A percentile compares a stretch with the other conserved stretches of the same genome.
phyloP scores from a whole-genome alignment of 352 stramenopile species.

The Thalassiosira mediterranea region DNA sequence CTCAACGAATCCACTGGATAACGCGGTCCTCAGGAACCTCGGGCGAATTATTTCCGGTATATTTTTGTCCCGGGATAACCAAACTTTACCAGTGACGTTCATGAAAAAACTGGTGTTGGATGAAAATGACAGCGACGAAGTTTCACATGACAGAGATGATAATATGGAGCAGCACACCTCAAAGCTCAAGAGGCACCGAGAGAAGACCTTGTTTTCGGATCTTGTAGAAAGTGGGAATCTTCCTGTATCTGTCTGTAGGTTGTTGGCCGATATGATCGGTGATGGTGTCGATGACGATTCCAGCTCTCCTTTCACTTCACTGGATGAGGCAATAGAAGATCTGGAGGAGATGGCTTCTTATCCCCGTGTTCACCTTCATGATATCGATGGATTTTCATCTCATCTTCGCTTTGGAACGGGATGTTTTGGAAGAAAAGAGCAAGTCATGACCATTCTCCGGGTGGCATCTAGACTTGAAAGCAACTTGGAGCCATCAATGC shows the following conservation, averaged over 20 bases:
- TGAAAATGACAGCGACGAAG: background rate
- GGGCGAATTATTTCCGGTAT: background rate
- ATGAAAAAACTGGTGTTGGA: background rate
- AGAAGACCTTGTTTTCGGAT: background rate
- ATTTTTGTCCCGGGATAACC: background rate
- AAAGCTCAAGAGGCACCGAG: background rate
- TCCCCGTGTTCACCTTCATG: conserved; percentile 20
- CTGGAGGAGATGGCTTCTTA: conserved; percentile 30
- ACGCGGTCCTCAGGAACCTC: too few species aligned
- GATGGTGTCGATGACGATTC: background rate
- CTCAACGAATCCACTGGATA: too few species aligned
- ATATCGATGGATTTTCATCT: conserved; percentile 6
- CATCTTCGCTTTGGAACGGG: conserved; percentile 24
- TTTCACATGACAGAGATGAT: background rate
- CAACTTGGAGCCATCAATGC: too few species aligned
- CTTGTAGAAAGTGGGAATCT: background rate
- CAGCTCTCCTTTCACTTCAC: conserved; percentile 12
- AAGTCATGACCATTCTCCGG: conserved; percentile 15
- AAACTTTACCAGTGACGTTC: background rate
- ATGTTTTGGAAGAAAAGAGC: conserved; percentile 21
- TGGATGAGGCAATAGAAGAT: conserved; percentile 34
- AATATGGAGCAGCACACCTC: background rate
- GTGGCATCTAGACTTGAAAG: conserved; percentile 18
- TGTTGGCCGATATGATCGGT: conserved; percentile 19
- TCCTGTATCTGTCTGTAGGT: conserved; percentile 17